Conservation (phyloP, 345 rosid species). For the Ailanthus altissimus region DNA sequence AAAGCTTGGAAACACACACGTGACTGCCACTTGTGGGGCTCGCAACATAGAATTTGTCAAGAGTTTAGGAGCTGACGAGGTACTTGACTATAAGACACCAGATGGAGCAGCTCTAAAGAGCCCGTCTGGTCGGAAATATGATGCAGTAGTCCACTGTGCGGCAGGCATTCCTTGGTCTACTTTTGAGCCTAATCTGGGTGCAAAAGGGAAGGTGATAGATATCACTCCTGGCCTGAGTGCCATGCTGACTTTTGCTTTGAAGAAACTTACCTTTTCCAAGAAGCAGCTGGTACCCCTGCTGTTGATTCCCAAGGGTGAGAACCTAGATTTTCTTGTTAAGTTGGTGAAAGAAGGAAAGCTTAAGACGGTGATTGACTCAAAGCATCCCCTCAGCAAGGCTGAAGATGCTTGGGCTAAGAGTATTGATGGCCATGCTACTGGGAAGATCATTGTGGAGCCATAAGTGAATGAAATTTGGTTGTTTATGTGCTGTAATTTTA, state of each 20-base stretch:
- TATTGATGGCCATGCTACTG: conserved; percentile 71
- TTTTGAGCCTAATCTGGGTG: conserved; percentile 65
- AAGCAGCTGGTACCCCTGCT: conserved; percentile 65
- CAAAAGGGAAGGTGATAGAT: conserved; percentile 64
- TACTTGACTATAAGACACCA: conserved; percentile 77
- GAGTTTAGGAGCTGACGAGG: conserved; percentile 81
- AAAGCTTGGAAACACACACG: conserved; percentile 69
- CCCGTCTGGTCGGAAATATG: conserved; percentile 72
- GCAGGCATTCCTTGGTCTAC: conserved; percentile 58
- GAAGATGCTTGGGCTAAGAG: conserved; percentile 80
- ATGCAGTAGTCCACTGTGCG: conserved; percentile 72
- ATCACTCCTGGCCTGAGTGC: conserved; percentile 49
- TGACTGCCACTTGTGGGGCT: conserved; percentile 84
- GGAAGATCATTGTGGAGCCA: conserved; percentile 73
- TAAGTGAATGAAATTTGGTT: conserved; percentile 12
- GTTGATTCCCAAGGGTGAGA: conserved; percentile 42
- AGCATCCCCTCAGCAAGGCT: conserved; percentile 53
- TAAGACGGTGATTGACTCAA: conserved; percentile 64
- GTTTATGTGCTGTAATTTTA: not conserved
- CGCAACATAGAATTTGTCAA: conserved; percentile 67
- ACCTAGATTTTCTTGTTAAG: conserved; percentile 48
- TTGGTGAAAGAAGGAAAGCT: conserved; percentile 64
- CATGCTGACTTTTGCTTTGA: conserved; percentile 43
- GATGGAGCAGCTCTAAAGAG: conserved; percentile 72
- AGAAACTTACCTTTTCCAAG: conserved; percentile 62